Evolutionary conservation across 2,329 filamentous ascomycete species (phyloP).

Genomic region (Metarhizium robertsii): DNA sequence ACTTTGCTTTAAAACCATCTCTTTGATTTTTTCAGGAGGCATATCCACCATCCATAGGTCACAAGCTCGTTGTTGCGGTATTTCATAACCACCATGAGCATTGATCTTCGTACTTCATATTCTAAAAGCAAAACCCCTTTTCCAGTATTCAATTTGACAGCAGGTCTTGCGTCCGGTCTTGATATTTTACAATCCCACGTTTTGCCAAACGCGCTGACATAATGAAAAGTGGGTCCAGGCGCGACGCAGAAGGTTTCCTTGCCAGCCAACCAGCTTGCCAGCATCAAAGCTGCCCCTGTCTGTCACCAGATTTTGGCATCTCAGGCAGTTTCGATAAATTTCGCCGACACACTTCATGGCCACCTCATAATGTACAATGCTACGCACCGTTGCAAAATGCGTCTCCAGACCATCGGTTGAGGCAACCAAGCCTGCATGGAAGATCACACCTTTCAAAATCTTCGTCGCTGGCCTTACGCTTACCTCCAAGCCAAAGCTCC

Average conservation of each 20-base stretch:
- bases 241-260: neutral
- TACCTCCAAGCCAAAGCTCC: constrained; percentile 45
- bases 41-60: too few relatives aligned
- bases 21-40: too few relatives aligned
- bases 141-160: too few relatives aligned
- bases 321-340: neutral
- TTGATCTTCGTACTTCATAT: too few relatives aligned
- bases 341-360: neutral
- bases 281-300: neutral
- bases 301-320: neutral
- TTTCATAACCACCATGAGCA: too few relatives aligned
- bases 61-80: too few relatives aligned
- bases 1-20: too few relatives aligned
- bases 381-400: constrained; percentile 20
- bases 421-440: constrained; percentile 6
- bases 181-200: too few relatives aligned
- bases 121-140: too few relatives aligned
- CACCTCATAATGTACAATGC: constrained; percentile 27
- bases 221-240: constrained; percentile 1
- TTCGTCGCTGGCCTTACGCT: constrained; percentile 14
- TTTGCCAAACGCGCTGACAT: neutral
- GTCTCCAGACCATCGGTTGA: constrained; percentile 12
- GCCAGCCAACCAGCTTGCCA: neutral
- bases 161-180: too few relatives aligned
- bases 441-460: constrained; percentile 10